phyloP scores from a whole-genome alignment of 2,329 filamentous ascomycete species.

The Alternaria panax region DNA sequence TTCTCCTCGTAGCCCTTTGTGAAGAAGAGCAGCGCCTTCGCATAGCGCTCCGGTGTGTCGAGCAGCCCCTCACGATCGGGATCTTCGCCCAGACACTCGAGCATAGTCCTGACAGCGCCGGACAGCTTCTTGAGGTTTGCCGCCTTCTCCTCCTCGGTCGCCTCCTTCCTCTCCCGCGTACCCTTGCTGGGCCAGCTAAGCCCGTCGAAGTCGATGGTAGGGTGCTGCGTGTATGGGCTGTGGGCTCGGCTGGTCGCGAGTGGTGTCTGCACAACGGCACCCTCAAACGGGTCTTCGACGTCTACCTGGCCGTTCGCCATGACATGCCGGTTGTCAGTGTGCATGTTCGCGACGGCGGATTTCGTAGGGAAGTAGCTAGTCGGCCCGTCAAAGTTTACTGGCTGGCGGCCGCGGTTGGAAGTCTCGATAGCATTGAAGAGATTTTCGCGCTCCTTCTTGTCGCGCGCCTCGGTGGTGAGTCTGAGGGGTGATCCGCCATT shows the following conservation, averaged over 20 bases:
- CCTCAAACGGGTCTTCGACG: slow-evolving; percentile 63
- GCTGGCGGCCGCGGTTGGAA: slow-evolving; percentile 60
- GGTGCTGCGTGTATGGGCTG: slow-evolving; percentile 60
- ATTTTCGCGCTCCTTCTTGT: slow-evolving; percentile 62
- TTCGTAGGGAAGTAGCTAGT: slow-evolving; percentile 41
- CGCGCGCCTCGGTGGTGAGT: slow-evolving; percentile 56
- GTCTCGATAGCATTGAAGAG: slow-evolving; percentile 66
- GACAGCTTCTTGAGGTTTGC: slow-evolving; percentile 67
- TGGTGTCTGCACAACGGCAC: slow-evolving; percentile 59
- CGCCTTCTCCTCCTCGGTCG: slow-evolving; percentile 64
- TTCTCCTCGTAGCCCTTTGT: slow-evolving; percentile 98
- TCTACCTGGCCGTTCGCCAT: slow-evolving; percentile 38
- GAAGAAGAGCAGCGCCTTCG: slow-evolving; percentile 93
- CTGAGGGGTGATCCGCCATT: slow-evolving; percentile 63
- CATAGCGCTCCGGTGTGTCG: slow-evolving; percentile 83
- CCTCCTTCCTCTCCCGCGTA: slow-evolving; percentile 68
- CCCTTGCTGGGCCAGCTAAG: slow-evolving; percentile 66
- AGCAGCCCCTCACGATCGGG: slow-evolving; percentile 69
- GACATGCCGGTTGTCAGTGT: slow-evolving; percentile 21
- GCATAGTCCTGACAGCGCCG: slow-evolving; percentile 67
- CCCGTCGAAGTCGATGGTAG: slow-evolving; percentile 63
- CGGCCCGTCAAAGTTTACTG: slow-evolving; percentile 54
- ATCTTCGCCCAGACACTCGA: slow-evolving; percentile 72
- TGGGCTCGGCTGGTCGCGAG: slow-evolving; percentile 60
- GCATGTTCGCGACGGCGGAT: slow-evolving; percentile 25